Base-by-base conservation (phyloP, 768 basidiomycete species). In the Atractiella rhizophila region DNA sequence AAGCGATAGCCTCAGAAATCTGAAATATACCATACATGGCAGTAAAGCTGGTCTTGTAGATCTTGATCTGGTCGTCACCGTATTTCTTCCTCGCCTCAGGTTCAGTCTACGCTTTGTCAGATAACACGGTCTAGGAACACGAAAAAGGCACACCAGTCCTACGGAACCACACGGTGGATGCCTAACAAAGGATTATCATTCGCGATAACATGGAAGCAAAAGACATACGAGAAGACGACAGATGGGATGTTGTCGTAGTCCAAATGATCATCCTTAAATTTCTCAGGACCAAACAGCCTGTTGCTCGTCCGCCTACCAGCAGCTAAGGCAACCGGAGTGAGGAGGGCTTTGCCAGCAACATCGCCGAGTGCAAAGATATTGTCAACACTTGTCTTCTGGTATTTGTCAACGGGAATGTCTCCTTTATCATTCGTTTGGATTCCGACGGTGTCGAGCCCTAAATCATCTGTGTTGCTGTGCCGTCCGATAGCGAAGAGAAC, bases 271-370 rank as follows among this genome's bases (percentile, higher is more conserved):
- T 48, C 46, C 63, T 77, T 83, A 68, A 67, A 86, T 59, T 79
- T 66, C 45, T 71, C 69, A 3, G 74, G 73, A 9, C 91, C 91
- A 53, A 82, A 98, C 34, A 96, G 61, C 44, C 91, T 65, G 62
- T 96, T 96, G 40, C 76, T 67, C 28, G 94, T 63, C 46, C 83
- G 64, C 45, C 91, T 65, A 18, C 83, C 91, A 13, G 91, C 91
- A 35, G 88, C 88, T 43, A 98, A 88, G 30, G 91, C 91, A 9
- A 98, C 91, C 13, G 91, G 91, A 4, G 91, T 98, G 44, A 98
- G 66, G 25, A 88, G 64, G 31, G 72, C 79, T 59, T 91, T 86
- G 46, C 91, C 91, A 49, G 71, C 71, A 18, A 85, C 81, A 55
- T 98, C 91, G 2, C 91, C 91, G 42, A 96, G 74, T 2, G 83